Conservation (phyloP, 2,329 filamentous ascomycete genomes). For the Trichoderma lentiforme region DNA sequence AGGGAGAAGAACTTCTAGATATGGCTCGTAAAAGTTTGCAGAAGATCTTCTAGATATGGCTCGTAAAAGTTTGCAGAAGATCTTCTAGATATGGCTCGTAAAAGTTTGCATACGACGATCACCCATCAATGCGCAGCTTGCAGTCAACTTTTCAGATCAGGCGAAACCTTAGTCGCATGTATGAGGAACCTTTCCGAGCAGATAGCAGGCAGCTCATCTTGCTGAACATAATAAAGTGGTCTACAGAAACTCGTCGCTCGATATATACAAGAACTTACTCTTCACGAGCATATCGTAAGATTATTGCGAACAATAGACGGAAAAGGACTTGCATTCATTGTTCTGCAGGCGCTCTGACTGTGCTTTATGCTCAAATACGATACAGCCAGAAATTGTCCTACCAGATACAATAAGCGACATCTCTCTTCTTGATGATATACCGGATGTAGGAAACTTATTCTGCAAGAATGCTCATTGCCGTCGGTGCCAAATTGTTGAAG, state of each 20-base stretch:
- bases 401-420: neutral
- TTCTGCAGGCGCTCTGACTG: neutral
- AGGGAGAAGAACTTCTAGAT: neutral
- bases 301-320: neutral
- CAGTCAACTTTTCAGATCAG: neutral
- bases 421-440: neutral
- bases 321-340: neutral
- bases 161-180: neutral
- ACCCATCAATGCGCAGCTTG: conserved; percentile 2
- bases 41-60: neutral
- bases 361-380: neutral
- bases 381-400: neutral
- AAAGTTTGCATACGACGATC: neutral
- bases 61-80: no score
- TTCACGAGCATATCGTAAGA: neutral
- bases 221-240: neutral
- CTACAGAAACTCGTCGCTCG: neutral
- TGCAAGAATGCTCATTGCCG: neutral
- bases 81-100: no score
- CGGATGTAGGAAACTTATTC: neutral
- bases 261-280: neutral
- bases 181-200: neutral
- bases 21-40: neutral
- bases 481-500: conserved; percentile 11
- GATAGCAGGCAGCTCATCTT: neutral